Base-by-base conservation (phyloP, 83 land plant genomes). In the Picea abies region DNA sequence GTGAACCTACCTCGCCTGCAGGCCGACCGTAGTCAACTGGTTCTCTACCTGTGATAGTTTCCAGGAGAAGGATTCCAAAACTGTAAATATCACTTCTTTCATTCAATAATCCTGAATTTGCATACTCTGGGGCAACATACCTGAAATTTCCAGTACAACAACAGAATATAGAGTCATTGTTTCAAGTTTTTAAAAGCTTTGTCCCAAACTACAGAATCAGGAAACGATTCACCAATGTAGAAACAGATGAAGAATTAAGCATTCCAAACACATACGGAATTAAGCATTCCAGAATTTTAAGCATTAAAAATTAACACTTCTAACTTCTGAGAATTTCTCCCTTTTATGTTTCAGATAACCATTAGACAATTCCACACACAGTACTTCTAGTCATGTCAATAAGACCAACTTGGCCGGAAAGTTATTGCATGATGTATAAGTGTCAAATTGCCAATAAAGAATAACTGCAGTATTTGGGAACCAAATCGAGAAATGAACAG, bases 21-120 rank as follows among this genome's bases (percentile, higher is more conserved):
- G 91, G 81, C 12, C 95, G 95, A 71, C 88, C 84, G 78, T 93
- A 90, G 80, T 93, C 96, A 32, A 93, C 94, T 23, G 96, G 96
- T 75, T 90, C 92, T 84, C 94, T 86, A 44, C 96, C 94, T 41
- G 94, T 93, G 52, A 91, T 92, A n/a, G 90, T 87, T 80, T 93
- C 96, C 35, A 93, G 60, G 4, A 93, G 88, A 35, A 93, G 70
- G 52, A 93, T 88, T n/a, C 91, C 91, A 83, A 89, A 89, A 70
- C 90, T 89, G 56, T 89, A 89, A 10, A 89, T 80, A 69, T 89
- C 90, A 79, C 88, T 89, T 81, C 83, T 89, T 62, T 89, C 91
- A 80, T 89, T 89, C 60, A 89, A 81, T 56, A 89, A 84, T 66
- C 91, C 91, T 61, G 89, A 86, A 69, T 87, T 89, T 84, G 91